phyloP scores from a whole-genome alignment of 2,329 filamentous ascomycete genomes.

The Fusarium foetens region DNA sequence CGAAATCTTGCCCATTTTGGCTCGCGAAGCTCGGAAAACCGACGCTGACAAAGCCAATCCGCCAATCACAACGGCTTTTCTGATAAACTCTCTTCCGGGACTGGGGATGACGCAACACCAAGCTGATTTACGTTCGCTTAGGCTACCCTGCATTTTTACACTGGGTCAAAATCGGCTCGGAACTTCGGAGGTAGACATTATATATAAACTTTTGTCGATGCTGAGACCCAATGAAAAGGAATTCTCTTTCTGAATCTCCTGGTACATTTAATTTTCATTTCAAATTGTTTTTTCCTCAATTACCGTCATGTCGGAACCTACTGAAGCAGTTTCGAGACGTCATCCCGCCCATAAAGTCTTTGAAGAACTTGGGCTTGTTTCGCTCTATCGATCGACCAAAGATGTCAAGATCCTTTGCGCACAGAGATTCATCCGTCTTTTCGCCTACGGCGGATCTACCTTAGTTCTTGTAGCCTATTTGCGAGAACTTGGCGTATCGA shows the following conservation, averaged over 20 bases:
- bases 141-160: neutral
- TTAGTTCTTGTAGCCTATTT: conserved; percentile 69
- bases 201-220: neutral
- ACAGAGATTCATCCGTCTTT: conserved; percentile 70
- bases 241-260: rapidly evolving
- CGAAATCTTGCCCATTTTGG: rapidly evolving
- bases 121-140: neutral
- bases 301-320: neutral
- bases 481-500: conserved; percentile 59
- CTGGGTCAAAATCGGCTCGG: conserved; percentile 3
- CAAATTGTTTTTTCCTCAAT: rapidly evolving
- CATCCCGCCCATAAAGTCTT: neutral
- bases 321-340: neutral
- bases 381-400: conserved; percentile 34
- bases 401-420: conserved; percentile 63
- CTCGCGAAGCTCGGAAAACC: neutral
- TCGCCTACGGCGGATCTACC: conserved; percentile 69
- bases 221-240: neutral
- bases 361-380: conserved; percentile 43
- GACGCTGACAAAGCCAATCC: neutral
- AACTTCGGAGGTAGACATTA: conserved; percentile 12
- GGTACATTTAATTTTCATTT: rapidly evolving
- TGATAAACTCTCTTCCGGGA: conserved; percentile 14
- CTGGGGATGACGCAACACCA: neutral
- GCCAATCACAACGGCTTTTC: neutral